Evolutionary conservation across 495 filamentous ascomycete genomes (phyloP), one percentile per base, ranked within the genome.

Genomic region (Aspergillus haitiensis): DNA sequence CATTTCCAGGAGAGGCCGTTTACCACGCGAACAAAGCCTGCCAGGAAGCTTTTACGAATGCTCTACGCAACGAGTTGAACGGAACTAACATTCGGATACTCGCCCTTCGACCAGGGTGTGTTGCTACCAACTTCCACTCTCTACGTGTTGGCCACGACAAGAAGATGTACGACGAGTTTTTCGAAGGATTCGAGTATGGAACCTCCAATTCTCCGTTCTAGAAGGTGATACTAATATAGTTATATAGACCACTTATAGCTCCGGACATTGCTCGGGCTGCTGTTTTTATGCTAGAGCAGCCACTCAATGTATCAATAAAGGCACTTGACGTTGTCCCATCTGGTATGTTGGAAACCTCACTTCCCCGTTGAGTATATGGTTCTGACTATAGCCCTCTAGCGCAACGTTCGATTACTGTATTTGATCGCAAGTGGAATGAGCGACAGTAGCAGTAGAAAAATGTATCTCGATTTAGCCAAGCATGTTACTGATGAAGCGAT

Each of bases 1-100:
- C 73, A 0, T 74, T 74, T 58, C 61, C 67, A 0, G 70, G 73
- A 32, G 72, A 77, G 52, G 66, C 70, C 0, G 70, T 76, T 11
- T 77, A 76, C 57, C 75, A 77, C 51, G 61, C 72, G 44, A 75
- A 65, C 64, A 78, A 78, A 56, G 75, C 73, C 1, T 59, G 46
- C 1, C 69, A 71, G 58, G 75, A 78, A 52, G 74, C 54, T 1
- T 78, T 78, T 55, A 74, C 67, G 0, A 76, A 78, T 18, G 63
- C 65, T 0, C 61, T 78, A 31, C 67, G 74, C 3, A 73, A 67
- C 50, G 74, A 77, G 61, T 52, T 70, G 9, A 51, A 51, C 16
- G 72, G 67, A 0, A 71, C 74, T 0, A 64, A 75, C 62, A 73
- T 76, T 34, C 62, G 66, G 5, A 72, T 77, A 10, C 59, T 76